Conservation (phyloP, 1,284 basidiomycete genomes). For the Stereum hirsutum region DNA sequence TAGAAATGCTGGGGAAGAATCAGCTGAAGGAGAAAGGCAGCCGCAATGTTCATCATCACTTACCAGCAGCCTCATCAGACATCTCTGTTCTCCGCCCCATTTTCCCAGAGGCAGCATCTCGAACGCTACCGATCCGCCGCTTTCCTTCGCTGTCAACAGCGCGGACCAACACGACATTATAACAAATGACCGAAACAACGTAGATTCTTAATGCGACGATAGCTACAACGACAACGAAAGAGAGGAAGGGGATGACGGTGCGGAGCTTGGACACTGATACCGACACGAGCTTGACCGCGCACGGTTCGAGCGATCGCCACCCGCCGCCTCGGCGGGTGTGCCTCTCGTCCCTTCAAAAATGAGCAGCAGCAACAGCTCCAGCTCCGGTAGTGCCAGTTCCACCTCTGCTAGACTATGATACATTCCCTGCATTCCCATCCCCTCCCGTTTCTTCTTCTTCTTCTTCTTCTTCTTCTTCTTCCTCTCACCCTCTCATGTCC, state of each 20-base stretch:
- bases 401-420: background rate
- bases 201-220: background rate
- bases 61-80: slow-evolving; percentile 35
- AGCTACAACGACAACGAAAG: background rate
- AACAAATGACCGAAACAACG: background rate
- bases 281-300: background rate
- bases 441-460: no score
- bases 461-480: no score
- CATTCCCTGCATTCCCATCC: no score
- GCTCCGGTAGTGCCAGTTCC: background rate
- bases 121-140: no score
- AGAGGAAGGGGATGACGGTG: background rate
- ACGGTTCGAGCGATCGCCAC: no score
- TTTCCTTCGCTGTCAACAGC: no score
- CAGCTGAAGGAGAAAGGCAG: no score
- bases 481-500: background rate
- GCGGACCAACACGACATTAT: background rate
- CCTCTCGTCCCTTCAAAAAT: no score
- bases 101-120: slow-evolving; percentile 14
- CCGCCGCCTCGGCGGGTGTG: no score
- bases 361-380: no score
- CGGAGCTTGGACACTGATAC: background rate
- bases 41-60: no score
- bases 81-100: slow-evolving; percentile 32
- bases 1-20: no score